Conservation (phyloP, 257 asterid genomes). For the Fraxinus pennsylvanica region DNA sequence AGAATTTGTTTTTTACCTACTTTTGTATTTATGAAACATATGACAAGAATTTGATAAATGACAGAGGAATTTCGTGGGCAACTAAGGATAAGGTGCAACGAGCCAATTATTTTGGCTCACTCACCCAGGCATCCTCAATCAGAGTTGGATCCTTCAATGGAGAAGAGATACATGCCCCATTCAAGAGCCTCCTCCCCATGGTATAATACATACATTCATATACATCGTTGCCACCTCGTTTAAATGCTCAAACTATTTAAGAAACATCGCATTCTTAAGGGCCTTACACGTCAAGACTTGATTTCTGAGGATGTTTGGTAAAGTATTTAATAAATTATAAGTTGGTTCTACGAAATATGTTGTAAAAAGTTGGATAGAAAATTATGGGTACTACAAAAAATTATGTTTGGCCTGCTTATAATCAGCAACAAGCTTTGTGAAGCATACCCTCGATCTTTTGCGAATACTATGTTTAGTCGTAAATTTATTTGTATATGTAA, state of each 20-base stretch:
- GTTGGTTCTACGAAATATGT: no score
- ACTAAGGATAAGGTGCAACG: slow-evolving; percentile 89
- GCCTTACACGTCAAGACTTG: not conserved
- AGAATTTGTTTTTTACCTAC: not conserved
- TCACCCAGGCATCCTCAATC: slow-evolving; percentile 89
- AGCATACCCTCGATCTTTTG: no score
- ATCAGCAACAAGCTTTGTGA: no score
- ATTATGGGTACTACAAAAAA: no score
- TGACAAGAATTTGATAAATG: slow-evolving; percentile 17
- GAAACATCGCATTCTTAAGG: not conserved
- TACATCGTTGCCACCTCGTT: not conserved
- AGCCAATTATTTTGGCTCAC: slow-evolving; percentile 93
- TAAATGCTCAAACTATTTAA: not conserved
- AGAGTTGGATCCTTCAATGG: slow-evolving; percentile 96
- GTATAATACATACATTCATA: slow-evolving; percentile 31
- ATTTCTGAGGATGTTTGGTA: no score
- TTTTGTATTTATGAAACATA: not conserved
- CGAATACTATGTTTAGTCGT: no score
- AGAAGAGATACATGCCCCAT: slow-evolving; percentile 95
- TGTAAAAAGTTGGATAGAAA: no score
- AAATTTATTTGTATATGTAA: not conserved
- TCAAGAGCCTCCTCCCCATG: slow-evolving; percentile 96
- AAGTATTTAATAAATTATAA: no score
- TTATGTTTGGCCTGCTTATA: no score
- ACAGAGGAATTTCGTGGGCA: slow-evolving; percentile 98